A percentile compares a stretch with the other conserved stretches of the same genome.
Evolutionary conservation across 192 early-diverging fungal genomes (phyloP).

Genomic region (Rhizophagus clarus): DNA sequence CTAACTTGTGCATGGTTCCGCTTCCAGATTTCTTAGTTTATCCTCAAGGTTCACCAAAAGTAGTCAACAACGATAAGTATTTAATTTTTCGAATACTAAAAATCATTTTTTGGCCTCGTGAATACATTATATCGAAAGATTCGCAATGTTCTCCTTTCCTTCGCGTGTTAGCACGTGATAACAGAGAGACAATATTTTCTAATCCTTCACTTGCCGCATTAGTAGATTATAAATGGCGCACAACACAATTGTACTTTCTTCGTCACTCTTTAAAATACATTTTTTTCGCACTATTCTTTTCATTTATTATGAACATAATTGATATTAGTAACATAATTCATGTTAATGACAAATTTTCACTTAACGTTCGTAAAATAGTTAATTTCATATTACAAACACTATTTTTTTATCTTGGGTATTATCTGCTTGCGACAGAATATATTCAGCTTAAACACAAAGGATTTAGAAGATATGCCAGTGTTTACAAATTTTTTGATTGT

Average conservation of each 20-base stretch:
- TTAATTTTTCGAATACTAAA: background rate
- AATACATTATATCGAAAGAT: background rate
- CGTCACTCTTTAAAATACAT: background rate
- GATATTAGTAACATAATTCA: background rate
- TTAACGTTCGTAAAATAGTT: background rate
- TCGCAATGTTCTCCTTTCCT: background rate
- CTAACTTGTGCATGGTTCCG: background rate
- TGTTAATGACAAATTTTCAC: background rate
- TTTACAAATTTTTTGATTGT: slow-evolving; percentile 3
- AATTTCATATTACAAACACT: background rate
- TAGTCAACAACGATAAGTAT: background rate
- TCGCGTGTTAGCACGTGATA: background rate
- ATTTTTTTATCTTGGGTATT: slow-evolving; percentile 20
- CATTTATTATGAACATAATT: background rate
- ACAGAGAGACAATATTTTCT: background rate
- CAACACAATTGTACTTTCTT: background rate
- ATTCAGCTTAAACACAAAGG: background rate
- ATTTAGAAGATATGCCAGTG: background rate
- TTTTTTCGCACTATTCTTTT: background rate
- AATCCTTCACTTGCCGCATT: slow-evolving; percentile 4
- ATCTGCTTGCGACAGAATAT: background rate
- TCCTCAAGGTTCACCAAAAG: background rate
- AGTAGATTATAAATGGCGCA: slow-evolving; percentile 7
- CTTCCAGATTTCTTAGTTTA: slow-evolving; percentile 15
- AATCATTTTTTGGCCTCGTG: slow-evolving; percentile 5